A percentile compares a stretch with the other conserved stretches of the same genome.
Conservation (phyloP, 23 red algal species). For the Gracilaria gracilis region DNA sequence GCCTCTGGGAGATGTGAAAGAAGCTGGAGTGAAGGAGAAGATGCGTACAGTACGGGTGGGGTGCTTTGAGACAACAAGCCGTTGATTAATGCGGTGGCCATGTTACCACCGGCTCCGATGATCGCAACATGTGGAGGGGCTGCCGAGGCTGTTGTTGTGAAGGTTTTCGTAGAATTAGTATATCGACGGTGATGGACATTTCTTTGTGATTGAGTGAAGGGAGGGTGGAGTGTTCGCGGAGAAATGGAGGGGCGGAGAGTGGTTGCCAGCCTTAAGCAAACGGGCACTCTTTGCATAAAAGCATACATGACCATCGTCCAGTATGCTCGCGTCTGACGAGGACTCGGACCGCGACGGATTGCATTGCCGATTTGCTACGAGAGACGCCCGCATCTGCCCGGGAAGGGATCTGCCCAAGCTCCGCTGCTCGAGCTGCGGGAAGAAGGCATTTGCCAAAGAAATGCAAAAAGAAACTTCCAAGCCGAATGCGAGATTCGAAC, state of each 20-base stretch:
- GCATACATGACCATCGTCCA: neutral
- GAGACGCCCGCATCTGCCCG: no score
- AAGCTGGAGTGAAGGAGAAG: constrained; percentile 7
- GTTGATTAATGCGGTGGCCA: constrained; percentile 55
- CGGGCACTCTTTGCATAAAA: neutral
- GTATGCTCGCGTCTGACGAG: no score
- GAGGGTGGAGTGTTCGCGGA: neutral
- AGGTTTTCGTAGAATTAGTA: no score
- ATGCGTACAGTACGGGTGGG: constrained; percentile 34
- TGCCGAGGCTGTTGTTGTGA: neutral
- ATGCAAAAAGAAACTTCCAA: neutral
- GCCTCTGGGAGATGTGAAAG: constrained; percentile 28
- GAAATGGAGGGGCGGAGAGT: neutral
- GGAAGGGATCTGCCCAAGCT: no score
- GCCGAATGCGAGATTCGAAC: constrained; percentile 86
- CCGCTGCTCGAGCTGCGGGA: no score
- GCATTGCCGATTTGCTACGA: no score
- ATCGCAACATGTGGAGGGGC: constrained; percentile 20
- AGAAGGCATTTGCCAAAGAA: no score
- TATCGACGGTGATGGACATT: neutral
- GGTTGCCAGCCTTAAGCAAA: neutral
- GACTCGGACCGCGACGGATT: no score
- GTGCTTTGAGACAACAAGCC: neutral
- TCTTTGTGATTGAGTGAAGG: neutral
- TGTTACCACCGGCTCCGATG: constrained; percentile 57